A percentile compares a stretch with the other conserved stretches of the same genome.
These are phyloP conservation scores for Jamesozyma hellenica DNA, from an alignment of 805 yeast genomes.

Conservation along the genomic window DNA sequence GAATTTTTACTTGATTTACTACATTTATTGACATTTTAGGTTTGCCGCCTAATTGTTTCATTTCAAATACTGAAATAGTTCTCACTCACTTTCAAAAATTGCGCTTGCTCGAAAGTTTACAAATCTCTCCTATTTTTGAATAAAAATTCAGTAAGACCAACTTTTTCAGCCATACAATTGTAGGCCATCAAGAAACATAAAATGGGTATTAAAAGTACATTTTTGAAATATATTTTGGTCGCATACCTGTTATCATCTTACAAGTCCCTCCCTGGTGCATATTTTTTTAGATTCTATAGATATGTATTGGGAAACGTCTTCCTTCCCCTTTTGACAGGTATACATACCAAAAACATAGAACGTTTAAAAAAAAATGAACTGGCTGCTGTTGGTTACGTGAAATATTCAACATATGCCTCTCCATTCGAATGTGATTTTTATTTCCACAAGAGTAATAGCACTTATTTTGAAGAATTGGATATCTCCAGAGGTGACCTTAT, in stretches of 20 bases:
- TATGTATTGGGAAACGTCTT: constrained; percentile 35
- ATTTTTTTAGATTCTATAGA: constrained; percentile 51
- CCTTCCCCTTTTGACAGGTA: constrained; percentile 27
- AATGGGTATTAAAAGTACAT: constrained; percentile 3
- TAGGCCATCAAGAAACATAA: too few species aligned
- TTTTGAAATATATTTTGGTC: constrained; percentile 10
- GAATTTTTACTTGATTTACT: too few species aligned
- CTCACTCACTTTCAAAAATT: too few species aligned
- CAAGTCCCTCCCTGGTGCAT: constrained; percentile 63
- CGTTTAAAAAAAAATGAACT: constrained; percentile 12
- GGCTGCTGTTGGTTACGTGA: constrained; percentile 35
- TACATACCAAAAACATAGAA: constrained; percentile 13
- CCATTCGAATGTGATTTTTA: constrained; percentile 79
- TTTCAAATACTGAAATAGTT: too few species aligned
- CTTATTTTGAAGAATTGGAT: constrained; percentile 76
- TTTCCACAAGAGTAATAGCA: constrained; percentile 78
- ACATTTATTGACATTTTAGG: too few species aligned
- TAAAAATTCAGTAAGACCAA: too few species aligned
- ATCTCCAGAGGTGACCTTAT: constrained; percentile 61
- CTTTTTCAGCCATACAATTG: too few species aligned
- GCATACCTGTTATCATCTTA: constrained; percentile 26
- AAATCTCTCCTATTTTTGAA: too few species aligned
- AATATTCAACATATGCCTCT: constrained; percentile 48
- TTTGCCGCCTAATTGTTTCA: too few species aligned
- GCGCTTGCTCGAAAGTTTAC: too few species aligned